Evolutionary conservation across 2,329 filamentous ascomycete species (phyloP).

Genomic region (Aspergillus arachidicola): DNA sequence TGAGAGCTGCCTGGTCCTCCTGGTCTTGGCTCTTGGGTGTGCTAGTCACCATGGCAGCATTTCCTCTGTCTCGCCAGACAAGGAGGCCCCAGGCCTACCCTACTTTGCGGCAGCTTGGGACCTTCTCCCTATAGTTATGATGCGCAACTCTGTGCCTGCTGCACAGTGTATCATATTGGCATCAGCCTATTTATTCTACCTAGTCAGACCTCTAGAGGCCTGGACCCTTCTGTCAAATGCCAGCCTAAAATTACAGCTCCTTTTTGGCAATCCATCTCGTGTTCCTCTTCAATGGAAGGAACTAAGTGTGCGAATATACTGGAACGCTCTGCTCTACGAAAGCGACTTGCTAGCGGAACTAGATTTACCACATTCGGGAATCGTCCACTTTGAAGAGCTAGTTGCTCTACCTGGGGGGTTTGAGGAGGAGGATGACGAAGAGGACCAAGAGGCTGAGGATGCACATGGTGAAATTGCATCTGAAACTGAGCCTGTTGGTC

Average conservation of each 20-base stretch:
- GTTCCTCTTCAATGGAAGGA: constrained; percentile 72
- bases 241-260: constrained; percentile 77
- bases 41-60: constrained; percentile 77
- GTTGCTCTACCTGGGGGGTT: constrained; percentile 79
- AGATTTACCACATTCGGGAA: constrained; percentile 79
- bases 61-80: constrained; percentile 67
- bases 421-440: constrained; percentile 62
- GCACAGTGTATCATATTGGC: constrained; percentile 80
- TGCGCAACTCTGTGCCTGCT: constrained; percentile 74
- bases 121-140: constrained; percentile 76
- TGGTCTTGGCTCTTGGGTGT: constrained; percentile 76
- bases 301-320: constrained; percentile 76
- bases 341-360: constrained; percentile 78
- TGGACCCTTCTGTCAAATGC: constrained; percentile 80
- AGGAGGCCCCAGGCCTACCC: constrained; percentile 73
- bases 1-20: constrained; percentile 78
- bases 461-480: constrained; percentile 6
- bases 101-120: constrained; percentile 83
- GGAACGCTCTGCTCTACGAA: constrained; percentile 80
- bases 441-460: constrained; percentile 16
- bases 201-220: constrained; percentile 79
- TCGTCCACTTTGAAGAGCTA: constrained; percentile 79
- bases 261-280: constrained; percentile 72
- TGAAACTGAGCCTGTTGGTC: constrained; percentile 62
- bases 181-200: constrained; percentile 79